Conservation (phyloP, 164 flowering plant genomes). For the Aristolochia californica region DNA sequence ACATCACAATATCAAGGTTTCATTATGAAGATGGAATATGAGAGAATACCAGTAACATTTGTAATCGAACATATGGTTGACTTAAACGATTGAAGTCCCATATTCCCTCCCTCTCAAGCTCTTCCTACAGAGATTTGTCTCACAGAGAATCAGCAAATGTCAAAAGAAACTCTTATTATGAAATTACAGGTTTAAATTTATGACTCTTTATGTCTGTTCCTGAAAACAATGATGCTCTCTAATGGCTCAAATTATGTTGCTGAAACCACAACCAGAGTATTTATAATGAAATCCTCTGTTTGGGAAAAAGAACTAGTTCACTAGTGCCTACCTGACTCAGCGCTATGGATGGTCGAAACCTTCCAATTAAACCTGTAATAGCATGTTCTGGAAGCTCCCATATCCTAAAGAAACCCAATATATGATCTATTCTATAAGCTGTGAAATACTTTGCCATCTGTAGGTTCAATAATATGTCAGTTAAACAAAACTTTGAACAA, state of each 20-base stretch:
- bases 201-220: too few species aligned
- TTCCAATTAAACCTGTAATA: conserved; percentile 78
- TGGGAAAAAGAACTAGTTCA: too few species aligned
- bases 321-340: conserved; percentile 60
- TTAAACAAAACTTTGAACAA: background rate
- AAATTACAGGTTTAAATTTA: too few species aligned
- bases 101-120: conserved; percentile 86
- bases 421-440: conserved; percentile 94
- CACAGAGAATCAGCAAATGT: too few species aligned
- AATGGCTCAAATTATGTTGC: too few species aligned
- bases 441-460: conserved; percentile 97
- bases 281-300: too few species aligned
- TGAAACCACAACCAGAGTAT: too few species aligned
- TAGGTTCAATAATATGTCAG: conserved; percentile 2
- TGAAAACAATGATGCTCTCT: too few species aligned
- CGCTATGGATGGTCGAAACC: conserved; percentile 92
- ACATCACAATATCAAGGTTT: background rate
- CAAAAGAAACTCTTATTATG: too few species aligned
- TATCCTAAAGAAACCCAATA: conserved; percentile 93
- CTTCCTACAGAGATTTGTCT: conserved; percentile 43
- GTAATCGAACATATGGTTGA: conserved; percentile 58
- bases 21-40: background rate
- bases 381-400: conserved; percentile 99
- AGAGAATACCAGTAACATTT: conserved; percentile 51
- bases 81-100: conserved; percentile 87